Percentiles rank a stretch among this genome's conserved stretches.
Evolutionary conservation across 257 asterid species (phyloP).

Genomic region (Phtheirospermum japonicum): DNA sequence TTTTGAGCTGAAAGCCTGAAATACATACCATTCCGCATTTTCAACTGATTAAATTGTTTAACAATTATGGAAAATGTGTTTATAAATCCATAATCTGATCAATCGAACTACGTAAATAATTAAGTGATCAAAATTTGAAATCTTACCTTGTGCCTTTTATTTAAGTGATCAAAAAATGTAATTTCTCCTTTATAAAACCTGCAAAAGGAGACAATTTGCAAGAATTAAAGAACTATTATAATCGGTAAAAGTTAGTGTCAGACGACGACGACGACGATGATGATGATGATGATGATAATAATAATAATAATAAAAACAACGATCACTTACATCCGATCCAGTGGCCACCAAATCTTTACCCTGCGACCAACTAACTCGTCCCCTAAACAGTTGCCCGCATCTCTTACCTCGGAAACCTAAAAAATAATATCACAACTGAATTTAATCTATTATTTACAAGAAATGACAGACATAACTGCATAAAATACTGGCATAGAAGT

Average conservation of each 20-base stretch:
- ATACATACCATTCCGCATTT: neutral
- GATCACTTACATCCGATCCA: neutral
- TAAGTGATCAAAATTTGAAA: neutral
- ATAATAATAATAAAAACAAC: too few species aligned
- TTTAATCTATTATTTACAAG: neutral
- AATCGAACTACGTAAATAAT: too few species aligned
- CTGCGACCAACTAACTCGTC: neutral
- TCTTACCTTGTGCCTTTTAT: neutral
- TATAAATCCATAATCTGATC: too few species aligned
- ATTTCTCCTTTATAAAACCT: neutral
- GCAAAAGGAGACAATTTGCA: neutral
- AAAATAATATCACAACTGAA: neutral
- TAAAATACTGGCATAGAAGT: neutral
- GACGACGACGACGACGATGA: too few species aligned
- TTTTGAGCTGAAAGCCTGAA: neutral
- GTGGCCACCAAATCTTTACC: conserved; percentile 2
- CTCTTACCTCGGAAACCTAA: neutral
- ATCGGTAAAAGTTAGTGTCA: neutral
- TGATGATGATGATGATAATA: too few species aligned
- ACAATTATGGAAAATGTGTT: too few species aligned
- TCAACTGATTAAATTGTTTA: neutral
- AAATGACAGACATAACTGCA: neutral
- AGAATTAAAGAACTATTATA: neutral
- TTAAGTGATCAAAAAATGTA: neutral
- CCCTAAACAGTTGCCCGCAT: neutral